Evolutionary conservation across 2,329 filamentous ascomycete genomes (phyloP).

Genomic region (Penicillium freii): DNA sequence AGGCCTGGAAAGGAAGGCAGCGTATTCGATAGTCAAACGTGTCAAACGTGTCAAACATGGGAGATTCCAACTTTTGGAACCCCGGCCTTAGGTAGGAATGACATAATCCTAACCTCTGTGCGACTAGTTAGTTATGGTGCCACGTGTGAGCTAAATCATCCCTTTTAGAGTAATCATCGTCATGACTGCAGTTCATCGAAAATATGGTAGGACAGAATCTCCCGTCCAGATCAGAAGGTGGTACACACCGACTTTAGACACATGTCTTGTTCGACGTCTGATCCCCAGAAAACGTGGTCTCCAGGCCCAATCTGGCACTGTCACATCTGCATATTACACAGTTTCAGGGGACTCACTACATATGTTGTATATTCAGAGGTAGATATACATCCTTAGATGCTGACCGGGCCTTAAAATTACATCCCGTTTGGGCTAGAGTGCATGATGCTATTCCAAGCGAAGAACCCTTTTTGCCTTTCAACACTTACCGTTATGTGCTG

Average conservation of each 20-base stretch:
- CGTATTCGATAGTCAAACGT: constrained; percentile 1
- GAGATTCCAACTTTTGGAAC: background rate
- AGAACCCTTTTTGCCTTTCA: background rate
- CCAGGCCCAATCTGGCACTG: constrained; percentile 10
- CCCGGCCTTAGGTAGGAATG: background rate
- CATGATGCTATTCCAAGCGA: background rate
- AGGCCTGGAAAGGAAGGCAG: constrained; percentile 2
- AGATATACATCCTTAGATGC: background rate
- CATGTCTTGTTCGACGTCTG: background rate
- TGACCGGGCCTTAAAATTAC: background rate
- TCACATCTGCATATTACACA: constrained; percentile 6
- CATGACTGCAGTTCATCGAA: background rate
- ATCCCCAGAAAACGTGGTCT: constrained; percentile 19
- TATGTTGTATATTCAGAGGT: background rate
- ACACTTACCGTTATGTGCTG: background rate
- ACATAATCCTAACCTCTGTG: background rate
- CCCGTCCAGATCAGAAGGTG: background rate
- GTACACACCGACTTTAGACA: constrained; percentile 20
- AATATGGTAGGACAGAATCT: background rate
- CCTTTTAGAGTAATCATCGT: constrained; percentile 3
- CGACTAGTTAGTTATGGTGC: constrained; percentile 18
- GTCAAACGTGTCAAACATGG: background rate
- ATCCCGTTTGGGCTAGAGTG: background rate
- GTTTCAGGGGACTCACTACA: constrained; percentile 5
- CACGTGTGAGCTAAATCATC: constrained; percentile 15